phyloP scores from a whole-genome alignment of 2,329 filamentous ascomycete genomes.

The Tolypocladium tundrense region DNA sequence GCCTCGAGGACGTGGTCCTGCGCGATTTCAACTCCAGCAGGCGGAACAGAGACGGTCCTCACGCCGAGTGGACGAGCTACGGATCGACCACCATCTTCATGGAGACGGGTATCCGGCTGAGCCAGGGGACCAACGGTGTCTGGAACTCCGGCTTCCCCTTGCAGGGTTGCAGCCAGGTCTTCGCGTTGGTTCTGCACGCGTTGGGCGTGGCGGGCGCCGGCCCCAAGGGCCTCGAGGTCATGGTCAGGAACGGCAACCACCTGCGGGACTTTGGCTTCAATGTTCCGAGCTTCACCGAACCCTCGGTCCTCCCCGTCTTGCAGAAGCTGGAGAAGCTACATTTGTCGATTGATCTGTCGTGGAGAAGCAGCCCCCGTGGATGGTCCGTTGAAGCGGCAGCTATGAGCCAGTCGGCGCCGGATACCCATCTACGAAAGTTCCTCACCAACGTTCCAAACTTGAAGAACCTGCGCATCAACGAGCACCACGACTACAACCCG shows the following conservation, averaged over 20 bases:
- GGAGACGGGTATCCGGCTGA: slow-evolving; percentile 20
- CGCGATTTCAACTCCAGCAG: slow-evolving; percentile 44
- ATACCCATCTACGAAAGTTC: slow-evolving; percentile 13
- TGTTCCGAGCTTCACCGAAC: slow-evolving; percentile 28
- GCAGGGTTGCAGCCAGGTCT: slow-evolving; percentile 22
- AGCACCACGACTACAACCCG: slow-evolving; percentile 1
- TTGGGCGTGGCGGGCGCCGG: slow-evolving; percentile 27
- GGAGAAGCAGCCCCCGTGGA: slow-evolving; percentile 1
- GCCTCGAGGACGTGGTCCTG: slow-evolving; percentile 46
- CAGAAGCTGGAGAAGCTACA: slow-evolving; percentile 33
- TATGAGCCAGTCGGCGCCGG: not conserved
- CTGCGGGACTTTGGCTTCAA: slow-evolving; percentile 34
- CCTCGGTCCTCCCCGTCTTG: slow-evolving; percentile 29
- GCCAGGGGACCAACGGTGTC: slow-evolving; percentile 3
- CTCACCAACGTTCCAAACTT: slow-evolving; percentile 25
- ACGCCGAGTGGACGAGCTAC: slow-evolving; percentile 42
- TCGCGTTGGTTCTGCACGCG: slow-evolving; percentile 30
- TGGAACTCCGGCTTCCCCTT: slow-evolving; percentile 2
- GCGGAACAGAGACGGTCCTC: slow-evolving; percentile 37
- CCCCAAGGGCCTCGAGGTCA: slow-evolving; percentile 35
- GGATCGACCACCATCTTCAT: slow-evolving; percentile 29
- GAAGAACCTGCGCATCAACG: slow-evolving; percentile 28
- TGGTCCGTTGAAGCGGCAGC: not conserved
- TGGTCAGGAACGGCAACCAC: slow-evolving; percentile 22
- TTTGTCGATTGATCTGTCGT: slow-evolving; percentile 14